These are phyloP conservation scores for Nectriaceae sp. DNA, from an alignment of 2,329 filamentous ascomycete species.

Conservation along the genomic window DNA sequence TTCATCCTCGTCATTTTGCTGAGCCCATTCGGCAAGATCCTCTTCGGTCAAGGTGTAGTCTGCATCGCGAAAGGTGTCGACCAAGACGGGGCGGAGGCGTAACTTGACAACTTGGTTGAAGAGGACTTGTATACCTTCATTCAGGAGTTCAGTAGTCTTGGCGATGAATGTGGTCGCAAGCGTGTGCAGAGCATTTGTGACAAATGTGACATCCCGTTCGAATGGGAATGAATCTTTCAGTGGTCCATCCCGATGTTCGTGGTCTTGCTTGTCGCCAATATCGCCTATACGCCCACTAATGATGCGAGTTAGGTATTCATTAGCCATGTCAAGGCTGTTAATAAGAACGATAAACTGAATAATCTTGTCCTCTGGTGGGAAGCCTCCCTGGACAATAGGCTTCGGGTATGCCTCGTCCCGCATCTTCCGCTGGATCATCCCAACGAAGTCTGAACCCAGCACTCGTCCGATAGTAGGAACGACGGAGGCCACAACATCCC, in stretches of 20 bases:
- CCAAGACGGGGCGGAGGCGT: slow-evolving; percentile 79
- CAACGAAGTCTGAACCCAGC: slow-evolving; percentile 85
- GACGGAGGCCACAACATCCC: slow-evolving; percentile 74
- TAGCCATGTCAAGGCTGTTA: slow-evolving; percentile 92
- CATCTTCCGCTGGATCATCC: slow-evolving; percentile 98
- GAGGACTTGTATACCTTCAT: slow-evolving; percentile 81
- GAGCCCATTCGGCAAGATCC: slow-evolving; percentile 58
- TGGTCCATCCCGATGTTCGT: slow-evolving; percentile 39
- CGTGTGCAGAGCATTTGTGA: slow-evolving; percentile 66
- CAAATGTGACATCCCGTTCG: slow-evolving; percentile 70
- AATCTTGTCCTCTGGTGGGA: slow-evolving; percentile 86
- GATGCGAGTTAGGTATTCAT: slow-evolving; percentile 88
- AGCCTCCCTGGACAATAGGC: slow-evolving; percentile 72
- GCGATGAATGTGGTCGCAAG: slow-evolving; percentile 72
- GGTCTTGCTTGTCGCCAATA: slow-evolving; percentile 38
- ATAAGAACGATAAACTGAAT: slow-evolving; percentile 89
- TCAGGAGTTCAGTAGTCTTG: slow-evolving; percentile 80
- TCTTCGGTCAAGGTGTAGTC: slow-evolving; percentile 76
- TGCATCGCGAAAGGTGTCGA: slow-evolving; percentile 87
- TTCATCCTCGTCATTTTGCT: slow-evolving; percentile 55
- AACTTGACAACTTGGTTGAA: slow-evolving; percentile 86
- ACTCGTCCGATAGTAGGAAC: slow-evolving; percentile 79
- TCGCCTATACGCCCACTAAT: slow-evolving; percentile 66
- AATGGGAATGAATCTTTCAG: slow-evolving; percentile 77
- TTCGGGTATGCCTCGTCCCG: slow-evolving; percentile 92